Conservation (phyloP, 345 rosid species). For the Physaria fendleri region DNA sequence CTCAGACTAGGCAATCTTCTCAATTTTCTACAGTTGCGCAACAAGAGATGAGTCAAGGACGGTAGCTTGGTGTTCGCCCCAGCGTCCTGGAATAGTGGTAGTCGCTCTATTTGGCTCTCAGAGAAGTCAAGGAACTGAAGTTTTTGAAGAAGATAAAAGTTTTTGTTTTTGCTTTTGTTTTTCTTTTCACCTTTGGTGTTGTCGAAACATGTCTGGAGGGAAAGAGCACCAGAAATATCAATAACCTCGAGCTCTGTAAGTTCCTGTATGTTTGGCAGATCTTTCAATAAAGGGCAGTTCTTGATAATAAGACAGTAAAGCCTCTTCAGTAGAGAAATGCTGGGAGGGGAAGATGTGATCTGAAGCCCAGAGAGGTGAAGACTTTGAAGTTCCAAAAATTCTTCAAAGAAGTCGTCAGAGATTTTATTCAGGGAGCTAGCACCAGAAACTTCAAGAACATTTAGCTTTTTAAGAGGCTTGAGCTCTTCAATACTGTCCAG, state of each 20-base stretch:
- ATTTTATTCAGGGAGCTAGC: slow-evolving; percentile 34
- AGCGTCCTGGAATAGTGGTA: slow-evolving; percentile 37
- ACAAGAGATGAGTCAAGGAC: slow-evolving; percentile 27
- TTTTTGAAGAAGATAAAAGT: slow-evolving; percentile 23
- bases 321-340: slow-evolving; percentile 12
- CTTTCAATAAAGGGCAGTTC: slow-evolving; percentile 31
- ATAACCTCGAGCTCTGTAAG: slow-evolving; percentile 41
- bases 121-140: slow-evolving; percentile 51
- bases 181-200: slow-evolving; percentile 1
- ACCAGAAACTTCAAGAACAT: slow-evolving; percentile 53
- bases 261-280: slow-evolving; percentile 30
- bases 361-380: slow-evolving; percentile 43
- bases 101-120: slow-evolving; percentile 28
- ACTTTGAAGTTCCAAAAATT: slow-evolving; percentile 30
- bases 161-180: slow-evolving; percentile 28
- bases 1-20: slow-evolving; percentile 22
- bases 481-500: slow-evolving; percentile 14
- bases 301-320: slow-evolving; percentile 45
- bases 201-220: slow-evolving; percentile 29
- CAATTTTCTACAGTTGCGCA: slow-evolving; percentile 22
- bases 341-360: slow-evolving; percentile 32
- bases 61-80: not conserved
- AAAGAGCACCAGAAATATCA: slow-evolving; percentile 41
- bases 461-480: slow-evolving; percentile 18
- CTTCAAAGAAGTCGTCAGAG: slow-evolving; percentile 23